Evolutionary conservation across 2,329 filamentous ascomycete genomes (phyloP), one percentile per base, ranked within the genome.

Genomic region (Ilyonectria sp.): DNA sequence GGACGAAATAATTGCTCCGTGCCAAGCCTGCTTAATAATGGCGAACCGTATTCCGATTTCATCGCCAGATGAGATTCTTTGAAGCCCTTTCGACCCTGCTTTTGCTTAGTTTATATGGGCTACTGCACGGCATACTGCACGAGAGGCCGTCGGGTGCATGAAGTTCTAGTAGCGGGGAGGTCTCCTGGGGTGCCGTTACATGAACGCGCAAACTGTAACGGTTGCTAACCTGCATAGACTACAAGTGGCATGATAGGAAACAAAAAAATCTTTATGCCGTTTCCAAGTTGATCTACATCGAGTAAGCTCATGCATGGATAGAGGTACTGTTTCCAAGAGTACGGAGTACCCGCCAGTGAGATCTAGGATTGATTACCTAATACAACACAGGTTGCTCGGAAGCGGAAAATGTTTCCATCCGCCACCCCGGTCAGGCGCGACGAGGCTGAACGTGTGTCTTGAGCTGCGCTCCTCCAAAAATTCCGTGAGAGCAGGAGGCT

Each of bases 401-500:
- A 1, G 1, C 63, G 73, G 73, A 71, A 53, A 19, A 73, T 72
- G 9, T n/a, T 59, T 43, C 15, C 3, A 61, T 73, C 76, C 69
- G 29, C 11, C 15, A 65, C 63, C 71, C 71, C 65, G 69, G 70
- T 53, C 59, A 59, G 68, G 70, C 76, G 74, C 76, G 74, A 75
- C 74, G 56, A 76, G 73, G 74, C 72, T 76, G 75, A 71, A 74
- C 71, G 74, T 75, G 72, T 71, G 66, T 64, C 68, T 71, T 73
- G 70, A 61, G 64, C 68, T 71, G 64, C 64, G 68, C 63, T 73
- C 69, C 60, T 71, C 69, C 71, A 72, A 78, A 74, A 75, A 75
- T 55, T 74, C 68, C 70, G 54, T 68, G 67, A 69, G 65, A 58
- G 59, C 50, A 71, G 62, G 55, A 65, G 71, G 69, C 60, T 65